Conservation (phyloP, 2,329 filamentous ascomycete species). For the Blastomyces parvus region DNA sequence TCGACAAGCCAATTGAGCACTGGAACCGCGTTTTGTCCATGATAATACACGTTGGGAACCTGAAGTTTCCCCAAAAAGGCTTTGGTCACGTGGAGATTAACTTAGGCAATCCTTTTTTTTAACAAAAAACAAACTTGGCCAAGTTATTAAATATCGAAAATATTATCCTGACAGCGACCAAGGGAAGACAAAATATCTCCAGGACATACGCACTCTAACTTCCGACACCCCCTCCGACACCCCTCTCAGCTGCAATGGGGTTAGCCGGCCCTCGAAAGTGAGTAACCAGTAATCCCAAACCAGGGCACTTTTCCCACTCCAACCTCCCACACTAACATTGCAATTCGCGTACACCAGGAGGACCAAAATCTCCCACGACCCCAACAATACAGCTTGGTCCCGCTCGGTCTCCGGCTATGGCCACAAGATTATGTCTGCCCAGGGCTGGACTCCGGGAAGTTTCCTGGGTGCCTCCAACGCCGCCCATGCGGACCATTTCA, state of each 20-base stretch:
- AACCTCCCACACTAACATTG: background rate
- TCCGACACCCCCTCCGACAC: background rate
- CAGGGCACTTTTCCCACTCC: background rate
- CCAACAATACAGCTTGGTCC: constrained; percentile 92
- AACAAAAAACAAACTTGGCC: too few relatives aligned
- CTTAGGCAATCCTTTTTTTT: too few relatives aligned
- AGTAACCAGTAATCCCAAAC: constrained; percentile 14
- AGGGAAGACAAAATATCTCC: background rate
- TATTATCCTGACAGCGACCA: too few relatives aligned
- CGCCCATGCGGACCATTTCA: constrained; percentile 65
- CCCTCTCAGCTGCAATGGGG: constrained; percentile 45
- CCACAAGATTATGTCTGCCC: constrained; percentile 75
- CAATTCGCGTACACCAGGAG: constrained; percentile 34
- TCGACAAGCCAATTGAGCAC: background rate
- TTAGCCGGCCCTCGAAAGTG: constrained; percentile 60
- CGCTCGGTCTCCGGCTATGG: constrained; percentile 74
- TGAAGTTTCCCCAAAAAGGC: background rate
- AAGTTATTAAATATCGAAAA: too few relatives aligned
- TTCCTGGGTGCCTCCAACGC: constrained; percentile 71
- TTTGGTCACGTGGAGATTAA: constrained; percentile 5
- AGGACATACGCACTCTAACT: background rate
- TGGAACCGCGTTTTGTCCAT: background rate
- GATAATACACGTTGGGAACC: background rate
- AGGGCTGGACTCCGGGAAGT: constrained; percentile 83
- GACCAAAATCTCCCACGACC: constrained; percentile 75